These are phyloP conservation scores for Vitis hybrid DNA, from an alignment of 177 flowering plant genomes.

Conservation along the genomic window DNA sequence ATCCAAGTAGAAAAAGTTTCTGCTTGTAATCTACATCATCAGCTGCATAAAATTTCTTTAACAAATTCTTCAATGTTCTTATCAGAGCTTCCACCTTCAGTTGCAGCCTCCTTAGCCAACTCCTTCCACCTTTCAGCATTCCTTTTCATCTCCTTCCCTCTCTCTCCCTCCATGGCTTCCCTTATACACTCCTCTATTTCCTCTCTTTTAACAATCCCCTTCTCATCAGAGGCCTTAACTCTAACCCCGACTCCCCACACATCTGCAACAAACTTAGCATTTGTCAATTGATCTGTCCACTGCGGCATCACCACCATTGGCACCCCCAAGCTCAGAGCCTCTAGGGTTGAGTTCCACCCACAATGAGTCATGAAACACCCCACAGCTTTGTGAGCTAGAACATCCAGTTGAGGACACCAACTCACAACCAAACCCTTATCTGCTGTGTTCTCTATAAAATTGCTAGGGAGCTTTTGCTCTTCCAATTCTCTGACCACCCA, in stretches of 20 bases:
- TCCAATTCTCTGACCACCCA: constrained; percentile 46
- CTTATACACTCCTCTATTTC: constrained; percentile 42
- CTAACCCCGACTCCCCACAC: constrained; percentile 57
- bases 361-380: constrained; percentile 56
- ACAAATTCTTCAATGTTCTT: constrained; percentile 42
- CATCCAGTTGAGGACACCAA: constrained; percentile 64
- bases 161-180: constrained; percentile 58
- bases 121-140: constrained; percentile 39
- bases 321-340: constrained; percentile 63
- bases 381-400: constrained; percentile 32
- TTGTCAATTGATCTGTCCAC: constrained; percentile 59
- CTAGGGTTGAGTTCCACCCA: constrained; percentile 74
- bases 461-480: constrained; percentile 30
- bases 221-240: constrained; percentile 20
- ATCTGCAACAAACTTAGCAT: constrained; percentile 47
- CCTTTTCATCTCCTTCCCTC: constrained; percentile 22
- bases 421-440: constrained; percentile 46
- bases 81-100: constrained; percentile 64
- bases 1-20: too few species aligned
- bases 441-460: constrained; percentile 20
- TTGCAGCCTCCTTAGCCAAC: constrained; percentile 40
- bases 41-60: constrained; percentile 4
- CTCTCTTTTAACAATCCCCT: constrained; percentile 33
- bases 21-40: background rate
- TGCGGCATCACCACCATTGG: constrained; percentile 67